Evolutionary conservation across 805 yeast genomes (phyloP).

Genomic region (Metschnikowia anglica): DNA sequence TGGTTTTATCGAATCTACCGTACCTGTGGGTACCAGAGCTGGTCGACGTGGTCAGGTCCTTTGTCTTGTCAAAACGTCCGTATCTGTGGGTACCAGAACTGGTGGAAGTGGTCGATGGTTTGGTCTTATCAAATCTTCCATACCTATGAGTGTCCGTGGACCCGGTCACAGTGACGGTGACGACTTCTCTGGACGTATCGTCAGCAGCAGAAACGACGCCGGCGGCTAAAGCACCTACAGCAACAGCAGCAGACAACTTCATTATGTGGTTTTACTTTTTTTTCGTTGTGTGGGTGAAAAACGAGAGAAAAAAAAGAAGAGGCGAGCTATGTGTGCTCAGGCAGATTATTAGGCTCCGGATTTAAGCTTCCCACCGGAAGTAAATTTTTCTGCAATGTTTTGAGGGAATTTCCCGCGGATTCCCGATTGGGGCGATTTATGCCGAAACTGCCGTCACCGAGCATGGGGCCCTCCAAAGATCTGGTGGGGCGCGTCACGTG

Average conservation of each 20-base stretch:
- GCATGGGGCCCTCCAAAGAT: not conserved
- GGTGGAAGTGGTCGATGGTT: constrained; percentile 20
- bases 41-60: constrained; percentile 35
- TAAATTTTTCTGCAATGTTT: constrained; percentile 15
- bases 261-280: constrained; percentile 6
- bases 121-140: constrained; percentile 57
- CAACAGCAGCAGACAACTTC: constrained; percentile 21
- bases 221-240: constrained; percentile 18
- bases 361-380: not conserved
- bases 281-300: not conserved
- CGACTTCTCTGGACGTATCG: constrained; percentile 17
- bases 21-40: no score
- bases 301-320: not conserved
- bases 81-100: constrained; percentile 32
- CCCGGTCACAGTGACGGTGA: constrained; percentile 21
- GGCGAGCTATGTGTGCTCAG: not conserved
- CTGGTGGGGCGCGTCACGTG: constrained; percentile 12
- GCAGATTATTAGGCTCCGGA: not conserved
- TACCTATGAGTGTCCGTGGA: constrained; percentile 29
- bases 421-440: constrained; percentile 19
- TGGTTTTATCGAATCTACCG: constrained; percentile 27
- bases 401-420: constrained; percentile 19
- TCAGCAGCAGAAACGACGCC: constrained; percentile 19
- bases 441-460: constrained; percentile 17
- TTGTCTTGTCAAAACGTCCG: constrained; percentile 24